These are phyloP conservation scores for Colletotrichum cuscutae DNA, from an alignment of 2,329 filamentous ascomycete species.

Conservation along the genomic window DNA sequence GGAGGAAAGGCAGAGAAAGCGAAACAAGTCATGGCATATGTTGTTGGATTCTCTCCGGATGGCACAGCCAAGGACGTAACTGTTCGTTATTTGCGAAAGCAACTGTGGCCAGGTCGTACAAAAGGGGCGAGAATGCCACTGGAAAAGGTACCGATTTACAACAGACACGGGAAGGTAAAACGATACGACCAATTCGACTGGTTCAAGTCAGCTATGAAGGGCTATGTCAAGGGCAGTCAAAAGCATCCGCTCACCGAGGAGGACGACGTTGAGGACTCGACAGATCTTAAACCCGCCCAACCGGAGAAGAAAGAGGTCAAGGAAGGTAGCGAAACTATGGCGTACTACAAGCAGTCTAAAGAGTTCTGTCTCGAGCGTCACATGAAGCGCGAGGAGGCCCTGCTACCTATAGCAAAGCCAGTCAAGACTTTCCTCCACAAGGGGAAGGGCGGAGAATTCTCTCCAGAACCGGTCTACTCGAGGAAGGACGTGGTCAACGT, in stretches of 20 bases:
- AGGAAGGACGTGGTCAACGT: slow-evolving; percentile 85
- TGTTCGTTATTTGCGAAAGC: slow-evolving; percentile 85
- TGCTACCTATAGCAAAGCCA: slow-evolving; percentile 74
- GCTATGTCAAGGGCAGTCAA: slow-evolving; percentile 68
- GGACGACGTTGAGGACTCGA: slow-evolving; percentile 83
- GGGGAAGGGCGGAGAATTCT: slow-evolving; percentile 77
- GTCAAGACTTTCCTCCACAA: slow-evolving; percentile 80
- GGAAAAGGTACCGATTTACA: slow-evolving; percentile 85
- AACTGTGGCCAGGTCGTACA: slow-evolving; percentile 86
- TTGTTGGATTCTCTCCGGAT: slow-evolving; percentile 84
- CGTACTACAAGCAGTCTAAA: slow-evolving; percentile 87
- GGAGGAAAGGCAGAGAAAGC: slow-evolving; percentile 85
- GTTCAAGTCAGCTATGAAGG: slow-evolving; percentile 84
- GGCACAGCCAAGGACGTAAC: slow-evolving; percentile 96
- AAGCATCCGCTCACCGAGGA: slow-evolving; percentile 70
- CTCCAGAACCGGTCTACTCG: slow-evolving; percentile 83
- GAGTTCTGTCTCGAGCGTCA: slow-evolving; percentile 90
- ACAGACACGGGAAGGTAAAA: slow-evolving; percentile 80
- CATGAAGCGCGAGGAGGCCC: slow-evolving; percentile 89
- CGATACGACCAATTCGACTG: slow-evolving; percentile 85
- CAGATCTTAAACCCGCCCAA: slow-evolving; percentile 78
- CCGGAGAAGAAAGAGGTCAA: slow-evolving; percentile 78
- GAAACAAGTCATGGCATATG: slow-evolving; percentile 90
- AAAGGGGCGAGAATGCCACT: slow-evolving; percentile 83
- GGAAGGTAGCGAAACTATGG: slow-evolving; percentile 83